These are phyloP conservation scores for Hirsutella rhossiliensis DNA, from an alignment of 2,329 filamentous ascomycete species.

Conservation along the genomic window DNA sequence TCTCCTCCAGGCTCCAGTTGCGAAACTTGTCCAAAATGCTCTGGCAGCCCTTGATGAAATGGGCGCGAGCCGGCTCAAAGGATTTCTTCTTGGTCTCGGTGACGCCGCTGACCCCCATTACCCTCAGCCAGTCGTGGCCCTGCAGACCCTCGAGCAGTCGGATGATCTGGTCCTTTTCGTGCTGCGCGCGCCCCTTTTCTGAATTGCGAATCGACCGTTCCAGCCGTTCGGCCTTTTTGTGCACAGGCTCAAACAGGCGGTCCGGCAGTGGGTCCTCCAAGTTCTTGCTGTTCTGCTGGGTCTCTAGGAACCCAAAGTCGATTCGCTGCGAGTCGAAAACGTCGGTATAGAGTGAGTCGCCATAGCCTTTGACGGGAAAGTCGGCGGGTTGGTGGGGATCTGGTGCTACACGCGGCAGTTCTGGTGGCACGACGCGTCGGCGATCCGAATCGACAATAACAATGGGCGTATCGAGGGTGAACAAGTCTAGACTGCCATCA, in stretches of 20 bases:
- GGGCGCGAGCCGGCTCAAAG: conserved; percentile 73
- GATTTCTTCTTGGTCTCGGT: conserved; percentile 78
- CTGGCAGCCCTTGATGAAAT: conserved; percentile 76
- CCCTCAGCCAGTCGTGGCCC: conserved; percentile 83
- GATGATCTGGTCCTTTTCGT: conserved; percentile 54
- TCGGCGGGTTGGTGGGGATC: conserved; percentile 12
- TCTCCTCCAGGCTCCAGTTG: conserved; percentile 82
- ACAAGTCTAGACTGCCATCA: conserved; percentile 49
- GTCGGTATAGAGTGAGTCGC: conserved; percentile 43
- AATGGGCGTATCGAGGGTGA: conserved; percentile 63
- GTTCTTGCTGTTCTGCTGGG: conserved; percentile 29
- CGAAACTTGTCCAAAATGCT: conserved; percentile 78
- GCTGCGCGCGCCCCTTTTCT: conserved; percentile 52
- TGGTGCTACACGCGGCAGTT: conserved; percentile 14
- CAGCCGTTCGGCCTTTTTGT: conserved; percentile 46
- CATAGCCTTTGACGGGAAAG: conserved; percentile 37
- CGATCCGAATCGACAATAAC: conserved; percentile 48
- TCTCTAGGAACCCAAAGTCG: conserved; percentile 41
- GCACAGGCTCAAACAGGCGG: conserved; percentile 37
- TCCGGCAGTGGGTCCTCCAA: conserved; percentile 45
- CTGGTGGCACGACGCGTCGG: conserved; percentile 13
- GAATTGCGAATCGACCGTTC: conserved; percentile 52
- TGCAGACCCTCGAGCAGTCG: conserved; percentile 68
- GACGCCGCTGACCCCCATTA: conserved; percentile 78
- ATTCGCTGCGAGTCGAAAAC: conserved; percentile 44